Evolutionary conservation across 1,284 basidiomycete genomes (phyloP).

Genomic region (Cutaneotrichosporon sp.): DNA sequence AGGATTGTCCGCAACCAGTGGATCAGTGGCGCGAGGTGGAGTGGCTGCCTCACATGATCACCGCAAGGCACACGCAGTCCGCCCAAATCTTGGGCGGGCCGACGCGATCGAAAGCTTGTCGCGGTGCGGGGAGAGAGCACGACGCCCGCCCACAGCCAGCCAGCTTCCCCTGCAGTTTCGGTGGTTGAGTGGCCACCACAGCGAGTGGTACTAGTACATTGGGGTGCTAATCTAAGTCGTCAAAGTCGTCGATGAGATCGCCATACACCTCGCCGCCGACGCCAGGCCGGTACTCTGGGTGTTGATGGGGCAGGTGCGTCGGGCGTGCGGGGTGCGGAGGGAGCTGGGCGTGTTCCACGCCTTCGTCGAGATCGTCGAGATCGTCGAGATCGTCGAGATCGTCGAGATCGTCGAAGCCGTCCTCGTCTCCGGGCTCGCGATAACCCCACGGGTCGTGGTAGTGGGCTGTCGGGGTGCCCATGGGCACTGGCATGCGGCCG

Average conservation of each 20-base stretch:
- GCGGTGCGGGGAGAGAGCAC: no score
- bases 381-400: no score
- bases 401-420: not conserved
- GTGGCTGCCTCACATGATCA: not conserved
- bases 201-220: no score
- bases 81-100: not conserved
- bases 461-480: no score
- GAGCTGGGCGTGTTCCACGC: not conserved
- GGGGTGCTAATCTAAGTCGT: no score
- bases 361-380: not conserved
- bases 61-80: not conserved
- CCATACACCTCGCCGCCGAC: not conserved
- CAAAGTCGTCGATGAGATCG: not conserved
- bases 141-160: not conserved
- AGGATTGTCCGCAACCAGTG: not conserved
- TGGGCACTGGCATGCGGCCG: no score
- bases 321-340: not conserved
- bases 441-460: no score
- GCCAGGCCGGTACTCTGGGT: not conserved
- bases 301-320: not conserved
- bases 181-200: constrained; percentile 1
- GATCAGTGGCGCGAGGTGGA: no score
- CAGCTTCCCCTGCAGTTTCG: not conserved
- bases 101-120: not conserved
- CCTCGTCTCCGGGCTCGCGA: not conserved